phyloP scores from a whole-genome alignment of 257 asterid genomes.

The Solanum sejunctum region DNA sequence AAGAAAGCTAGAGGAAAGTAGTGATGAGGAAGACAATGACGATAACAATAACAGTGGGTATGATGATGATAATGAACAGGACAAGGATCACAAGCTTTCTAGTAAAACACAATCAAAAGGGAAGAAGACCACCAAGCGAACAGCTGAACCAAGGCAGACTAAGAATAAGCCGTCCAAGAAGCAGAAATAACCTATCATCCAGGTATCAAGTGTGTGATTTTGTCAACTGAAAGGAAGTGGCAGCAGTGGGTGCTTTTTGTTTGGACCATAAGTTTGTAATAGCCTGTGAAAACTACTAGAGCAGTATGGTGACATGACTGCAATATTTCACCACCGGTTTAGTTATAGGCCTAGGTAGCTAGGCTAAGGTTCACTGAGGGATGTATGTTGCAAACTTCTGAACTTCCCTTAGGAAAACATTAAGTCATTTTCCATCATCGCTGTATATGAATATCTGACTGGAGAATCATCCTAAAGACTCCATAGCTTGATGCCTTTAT shows the following conservation, averaged over 20 bases:
- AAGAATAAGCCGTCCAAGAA: slow-evolving; percentile 29
- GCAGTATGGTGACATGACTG: not conserved
- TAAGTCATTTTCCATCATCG: not conserved
- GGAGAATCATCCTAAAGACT: not conserved
- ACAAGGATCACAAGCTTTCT: slow-evolving; percentile 9
- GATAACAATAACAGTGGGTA: slow-evolving; percentile 3
- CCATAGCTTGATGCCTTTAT: not conserved
- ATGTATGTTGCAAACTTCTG: not conserved
- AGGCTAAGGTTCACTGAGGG: not conserved
- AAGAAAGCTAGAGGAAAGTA: slow-evolving; percentile 41
- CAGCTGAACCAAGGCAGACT: slow-evolving; percentile 18
- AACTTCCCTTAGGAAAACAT: not conserved
- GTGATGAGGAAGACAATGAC: slow-evolving; percentile 17
- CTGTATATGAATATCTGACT: not conserved
- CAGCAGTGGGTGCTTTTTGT: not conserved
- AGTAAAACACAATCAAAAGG: slow-evolving; percentile 9
- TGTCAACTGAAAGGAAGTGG: not conserved
- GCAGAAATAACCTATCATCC: slow-evolving; percentile 16
- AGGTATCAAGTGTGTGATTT: not conserved
- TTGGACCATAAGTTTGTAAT: not conserved
- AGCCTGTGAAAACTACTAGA: not conserved
- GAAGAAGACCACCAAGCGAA: slow-evolving; percentile 24
- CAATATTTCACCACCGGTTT: not conserved
- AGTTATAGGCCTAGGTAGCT: not conserved
- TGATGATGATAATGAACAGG: slow-evolving; percentile 19